Conservation (phyloP, 2,329 filamentous ascomycete species). For the Exophiala sp. region DNA sequence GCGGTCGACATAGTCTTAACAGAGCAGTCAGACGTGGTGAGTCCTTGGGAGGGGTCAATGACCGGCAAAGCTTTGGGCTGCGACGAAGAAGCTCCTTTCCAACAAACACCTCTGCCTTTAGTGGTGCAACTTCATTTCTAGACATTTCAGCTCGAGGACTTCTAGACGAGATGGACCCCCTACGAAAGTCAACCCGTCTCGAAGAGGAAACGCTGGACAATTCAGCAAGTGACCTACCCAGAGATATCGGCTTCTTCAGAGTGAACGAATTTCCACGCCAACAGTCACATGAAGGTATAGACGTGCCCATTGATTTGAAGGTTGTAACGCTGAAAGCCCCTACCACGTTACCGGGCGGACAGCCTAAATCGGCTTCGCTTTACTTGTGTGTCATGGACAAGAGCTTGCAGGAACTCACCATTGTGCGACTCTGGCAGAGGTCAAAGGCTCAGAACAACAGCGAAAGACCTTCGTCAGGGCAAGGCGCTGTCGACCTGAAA, state of each 20-base stretch:
- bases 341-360: constrained; percentile 1
- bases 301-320: constrained; percentile 7
- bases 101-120: constrained; percentile 46
- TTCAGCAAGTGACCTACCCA: constrained; percentile 16
- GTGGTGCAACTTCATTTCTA: constrained; percentile 58
- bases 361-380: constrained; percentile 33
- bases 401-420: constrained; percentile 63
- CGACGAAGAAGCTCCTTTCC: constrained; percentile 56
- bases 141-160: constrained; percentile 67
- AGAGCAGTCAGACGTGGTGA: constrained; percentile 61
- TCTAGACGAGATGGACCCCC: constrained; percentile 60
- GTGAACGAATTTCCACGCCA: constrained; percentile 22
- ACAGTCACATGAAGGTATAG: constrained; percentile 1
- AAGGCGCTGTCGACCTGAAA: constrained; percentile 22
- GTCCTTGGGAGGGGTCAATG: constrained; percentile 67
- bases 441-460: constrained; percentile 23
- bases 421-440: constrained; percentile 62
- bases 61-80: constrained; percentile 59
- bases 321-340: constrained; percentile 15
- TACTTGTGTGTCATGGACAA: constrained; percentile 66
- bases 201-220: constrained; percentile 19
- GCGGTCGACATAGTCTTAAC: constrained; percentile 43
- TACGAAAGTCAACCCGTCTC: constrained; percentile 15
- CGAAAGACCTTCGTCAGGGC: constrained; percentile 14
- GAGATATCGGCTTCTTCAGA: constrained; percentile 25